A percentile compares a stretch with the other conserved stretches of the same genome.
phyloP scores from a whole-genome alignment of 176 grass and related monocot species.

The Aegilops sharonensis region DNA sequence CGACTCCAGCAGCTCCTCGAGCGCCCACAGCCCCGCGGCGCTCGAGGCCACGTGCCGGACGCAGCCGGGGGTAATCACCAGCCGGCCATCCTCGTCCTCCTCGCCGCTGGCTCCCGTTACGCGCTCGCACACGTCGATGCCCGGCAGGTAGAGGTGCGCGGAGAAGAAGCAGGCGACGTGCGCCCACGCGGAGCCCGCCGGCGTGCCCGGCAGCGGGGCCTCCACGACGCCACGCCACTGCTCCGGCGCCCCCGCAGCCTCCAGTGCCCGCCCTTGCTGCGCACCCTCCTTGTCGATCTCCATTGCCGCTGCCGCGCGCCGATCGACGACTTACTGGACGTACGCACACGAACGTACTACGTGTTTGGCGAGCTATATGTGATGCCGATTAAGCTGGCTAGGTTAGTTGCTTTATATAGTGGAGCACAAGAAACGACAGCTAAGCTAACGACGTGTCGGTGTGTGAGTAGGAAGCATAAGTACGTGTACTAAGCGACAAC shows the following conservation, averaged over 20 bases:
- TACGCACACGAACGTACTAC: neutral
- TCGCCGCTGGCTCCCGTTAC: neutral
- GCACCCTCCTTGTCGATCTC: neutral
- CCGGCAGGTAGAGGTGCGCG: constrained; percentile 45
- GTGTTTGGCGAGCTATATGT: neutral
- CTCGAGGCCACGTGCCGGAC: constrained; percentile 35
- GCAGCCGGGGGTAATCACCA: constrained; percentile 3
- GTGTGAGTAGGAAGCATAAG: neutral
- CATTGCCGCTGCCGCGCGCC: constrained; percentile 16
- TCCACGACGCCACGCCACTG: constrained; percentile 50
- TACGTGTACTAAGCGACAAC: neutral
- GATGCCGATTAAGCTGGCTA: neutral
- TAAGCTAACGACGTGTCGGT: neutral
- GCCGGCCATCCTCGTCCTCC: neutral
- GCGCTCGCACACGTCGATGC: constrained; percentile 46
- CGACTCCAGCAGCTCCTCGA: constrained; percentile 49
- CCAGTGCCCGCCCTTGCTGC: neutral
- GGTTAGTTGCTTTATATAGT: neutral
- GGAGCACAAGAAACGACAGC: neutral
- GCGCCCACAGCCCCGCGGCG: constrained; percentile 33
- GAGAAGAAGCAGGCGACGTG: constrained; percentile 53
- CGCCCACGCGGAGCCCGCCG: constrained; percentile 40
- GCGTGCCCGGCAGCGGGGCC: constrained; percentile 23
- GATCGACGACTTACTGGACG: neutral
- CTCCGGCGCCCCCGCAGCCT: neutral